Percentiles rank a stretch among this genome's conserved stretches.
phyloP scores from a whole-genome alignment of 208 protist genomes.

The Leishmania braziliensis region DNA sequence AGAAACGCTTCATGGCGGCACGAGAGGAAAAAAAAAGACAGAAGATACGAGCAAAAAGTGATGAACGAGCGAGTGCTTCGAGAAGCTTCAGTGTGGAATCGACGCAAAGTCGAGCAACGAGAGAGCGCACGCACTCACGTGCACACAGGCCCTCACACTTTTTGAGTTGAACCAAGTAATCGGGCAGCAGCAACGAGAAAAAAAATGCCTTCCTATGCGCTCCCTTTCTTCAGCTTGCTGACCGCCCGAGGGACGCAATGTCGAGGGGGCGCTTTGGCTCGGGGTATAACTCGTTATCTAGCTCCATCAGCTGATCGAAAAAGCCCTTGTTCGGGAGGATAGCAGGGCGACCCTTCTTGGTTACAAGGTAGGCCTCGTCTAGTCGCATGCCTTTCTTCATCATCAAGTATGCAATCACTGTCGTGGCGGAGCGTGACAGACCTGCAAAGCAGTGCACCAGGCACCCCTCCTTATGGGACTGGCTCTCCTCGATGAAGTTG shows the following conservation, averaged over 20 bases:
- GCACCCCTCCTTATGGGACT: slow-evolving; percentile 52
- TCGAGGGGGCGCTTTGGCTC: slow-evolving; percentile 51
- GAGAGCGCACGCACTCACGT: not conserved
- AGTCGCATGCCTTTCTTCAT: slow-evolving; percentile 81
- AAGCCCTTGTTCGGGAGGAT: slow-evolving; percentile 88
- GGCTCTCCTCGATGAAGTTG: slow-evolving; percentile 81
- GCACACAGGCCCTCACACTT: not conserved
- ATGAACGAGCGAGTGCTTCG: not conserved
- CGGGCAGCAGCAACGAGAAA: not conserved
- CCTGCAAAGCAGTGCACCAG: slow-evolving; percentile 93
- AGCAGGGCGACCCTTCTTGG: slow-evolving; percentile 72
- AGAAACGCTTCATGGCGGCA: not conserved
- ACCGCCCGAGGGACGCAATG: slow-evolving; percentile 51
- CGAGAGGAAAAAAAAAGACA: not conserved
- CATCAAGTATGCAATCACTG: slow-evolving; percentile 90
- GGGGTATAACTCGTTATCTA: slow-evolving; percentile 71
- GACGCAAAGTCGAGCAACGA: not conserved
- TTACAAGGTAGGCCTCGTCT: slow-evolving; percentile 81
- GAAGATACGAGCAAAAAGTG: no score
- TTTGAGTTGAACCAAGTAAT: no score
- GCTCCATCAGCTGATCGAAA: slow-evolving; percentile 72
- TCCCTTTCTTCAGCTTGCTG: slow-evolving; percentile 9
- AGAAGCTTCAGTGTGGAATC: not conserved
- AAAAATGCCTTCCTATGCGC: not conserved
- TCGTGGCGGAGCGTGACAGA: slow-evolving; percentile 88